phyloP scores from a whole-genome alignment of 352 stramenopile species.

The Phytophthora chlamydospora region DNA sequence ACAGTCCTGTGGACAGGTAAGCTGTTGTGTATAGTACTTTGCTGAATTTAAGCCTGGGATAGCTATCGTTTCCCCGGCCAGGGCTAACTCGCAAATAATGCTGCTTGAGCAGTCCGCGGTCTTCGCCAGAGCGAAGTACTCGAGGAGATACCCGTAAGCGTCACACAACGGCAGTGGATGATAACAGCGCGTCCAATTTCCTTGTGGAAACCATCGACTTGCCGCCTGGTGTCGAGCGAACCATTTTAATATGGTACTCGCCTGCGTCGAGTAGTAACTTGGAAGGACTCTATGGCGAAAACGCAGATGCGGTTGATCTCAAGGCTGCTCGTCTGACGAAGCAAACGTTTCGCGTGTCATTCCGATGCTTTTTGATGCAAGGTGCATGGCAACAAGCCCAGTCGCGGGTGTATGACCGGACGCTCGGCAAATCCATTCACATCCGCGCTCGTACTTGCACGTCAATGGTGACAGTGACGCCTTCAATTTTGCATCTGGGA shows the following conservation, averaged over 20 bases:
- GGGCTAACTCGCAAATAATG: not conserved
- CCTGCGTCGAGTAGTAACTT: slow-evolving; percentile 49
- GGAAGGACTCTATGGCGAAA: slow-evolving; percentile 47
- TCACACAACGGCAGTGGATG: slow-evolving; percentile 51
- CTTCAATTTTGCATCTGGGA: slow-evolving; percentile 84
- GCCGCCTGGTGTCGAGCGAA: slow-evolving; percentile 84
- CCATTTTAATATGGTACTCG: slow-evolving; percentile 90
- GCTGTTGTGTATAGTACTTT: not conserved
- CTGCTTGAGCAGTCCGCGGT: slow-evolving; percentile 60
- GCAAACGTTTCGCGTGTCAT: slow-evolving; percentile 88
- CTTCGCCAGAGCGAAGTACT: slow-evolving; percentile 73
- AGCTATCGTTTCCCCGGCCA: not conserved
- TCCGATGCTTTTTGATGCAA: slow-evolving; percentile 88
- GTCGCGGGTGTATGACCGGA: slow-evolving; percentile 85
- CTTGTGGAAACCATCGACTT: slow-evolving; percentile 89
- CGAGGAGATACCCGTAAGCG: slow-evolving; percentile 55
- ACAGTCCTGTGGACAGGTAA: slow-evolving; percentile 85
- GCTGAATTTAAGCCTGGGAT: not conserved
- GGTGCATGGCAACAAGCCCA: slow-evolving; percentile 87
- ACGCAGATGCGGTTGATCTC: slow-evolving; percentile 70
- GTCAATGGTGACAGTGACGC: slow-evolving; percentile 85
- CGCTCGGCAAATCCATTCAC: slow-evolving; percentile 86
- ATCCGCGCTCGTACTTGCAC: slow-evolving; percentile 87
- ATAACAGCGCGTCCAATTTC: slow-evolving; percentile 82
- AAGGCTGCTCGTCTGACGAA: slow-evolving; percentile 84